These are phyloP conservation scores for Pseudozyma sp. DNA, from an alignment of 1,284 basidiomycete genomes.

Conservation along the genomic window DNA sequence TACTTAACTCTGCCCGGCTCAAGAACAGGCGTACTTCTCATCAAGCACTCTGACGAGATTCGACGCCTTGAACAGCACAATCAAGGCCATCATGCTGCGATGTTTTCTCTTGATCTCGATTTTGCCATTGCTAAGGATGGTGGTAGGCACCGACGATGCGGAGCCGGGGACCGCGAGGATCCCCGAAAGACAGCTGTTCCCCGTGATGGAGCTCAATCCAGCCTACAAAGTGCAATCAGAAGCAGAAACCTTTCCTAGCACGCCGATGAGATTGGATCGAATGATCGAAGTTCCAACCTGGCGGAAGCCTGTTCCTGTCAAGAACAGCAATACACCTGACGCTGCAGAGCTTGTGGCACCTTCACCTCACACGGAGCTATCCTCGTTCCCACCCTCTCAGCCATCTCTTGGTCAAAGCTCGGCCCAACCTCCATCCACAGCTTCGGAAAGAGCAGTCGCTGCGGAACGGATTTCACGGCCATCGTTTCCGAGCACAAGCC, in stretches of 20 bases:
- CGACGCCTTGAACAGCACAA: too few relatives aligned
- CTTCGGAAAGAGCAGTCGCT: too few relatives aligned
- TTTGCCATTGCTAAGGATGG: not conserved
- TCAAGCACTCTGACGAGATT: too few relatives aligned
- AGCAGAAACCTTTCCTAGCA: not conserved
- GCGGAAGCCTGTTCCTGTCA: not conserved
- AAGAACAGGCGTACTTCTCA: too few relatives aligned
- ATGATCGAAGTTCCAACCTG: slow-evolving; percentile 1
- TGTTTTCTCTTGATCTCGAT: not conserved
- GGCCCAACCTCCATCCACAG: too few relatives aligned
- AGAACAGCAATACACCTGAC: not conserved
- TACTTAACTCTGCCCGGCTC: too few relatives aligned
- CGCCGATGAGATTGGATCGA: not conserved
- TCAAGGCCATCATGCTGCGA: too few relatives aligned
- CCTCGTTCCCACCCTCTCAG: too few relatives aligned
- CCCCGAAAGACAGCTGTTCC: not conserved
- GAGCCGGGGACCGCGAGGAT: not conserved
- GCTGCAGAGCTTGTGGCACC: not conserved
- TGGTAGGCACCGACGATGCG: not conserved
- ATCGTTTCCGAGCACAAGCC: too few relatives aligned
- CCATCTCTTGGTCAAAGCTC: too few relatives aligned
- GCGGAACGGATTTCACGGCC: too few relatives aligned
- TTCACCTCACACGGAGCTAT: not conserved
- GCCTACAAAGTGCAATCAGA: not conserved
- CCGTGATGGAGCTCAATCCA: not conserved